Conservation (phyloP, 768 basidiomycete species). For the Suillus plorans region DNA sequence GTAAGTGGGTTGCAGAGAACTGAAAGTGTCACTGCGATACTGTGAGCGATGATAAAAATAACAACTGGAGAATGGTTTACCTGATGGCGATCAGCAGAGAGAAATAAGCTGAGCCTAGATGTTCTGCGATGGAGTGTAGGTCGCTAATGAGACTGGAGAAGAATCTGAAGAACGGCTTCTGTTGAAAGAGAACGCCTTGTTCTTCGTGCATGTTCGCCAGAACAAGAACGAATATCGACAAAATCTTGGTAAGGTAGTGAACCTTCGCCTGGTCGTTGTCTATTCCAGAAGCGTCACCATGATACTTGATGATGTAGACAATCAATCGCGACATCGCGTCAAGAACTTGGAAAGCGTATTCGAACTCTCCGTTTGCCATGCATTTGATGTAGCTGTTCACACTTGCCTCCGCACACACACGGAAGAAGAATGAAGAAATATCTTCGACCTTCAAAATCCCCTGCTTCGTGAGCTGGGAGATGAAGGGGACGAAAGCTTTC, state of each 20-base stretch:
- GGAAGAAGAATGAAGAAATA: conserved; percentile 96
- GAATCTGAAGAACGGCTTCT: conserved; percentile 98
- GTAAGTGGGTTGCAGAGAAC: conserved; percentile 92
- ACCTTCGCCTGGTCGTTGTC: conserved; percentile 96
- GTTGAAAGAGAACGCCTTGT: conserved; percentile 86
- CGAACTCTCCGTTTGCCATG: conserved; percentile 67
- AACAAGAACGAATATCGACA: conserved; percentile 96
- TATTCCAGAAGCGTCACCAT: conserved; percentile 90
- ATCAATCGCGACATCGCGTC: conserved; percentile 96
- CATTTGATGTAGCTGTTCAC: conserved; percentile 85
- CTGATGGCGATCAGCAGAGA: conserved; percentile 85
- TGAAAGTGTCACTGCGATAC: conserved; percentile 79
- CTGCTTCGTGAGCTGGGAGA: conserved; percentile 95
- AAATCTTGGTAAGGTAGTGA: conserved; percentile 93
- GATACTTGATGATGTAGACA: conserved; percentile 98
- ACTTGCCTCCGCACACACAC: conserved; percentile 93
- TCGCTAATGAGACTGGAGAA: conserved; percentile 97
- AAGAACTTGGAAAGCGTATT: conserved; percentile 84
- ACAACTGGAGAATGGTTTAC: conserved; percentile 38
- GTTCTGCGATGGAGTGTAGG: conserved; percentile 79
- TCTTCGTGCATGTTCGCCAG: conserved; percentile 95
- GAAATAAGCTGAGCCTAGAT: conserved; percentile 88
- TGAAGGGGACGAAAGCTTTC: conserved; percentile 94
- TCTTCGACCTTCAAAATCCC: conserved; percentile 96
- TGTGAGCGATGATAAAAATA: conserved; percentile 1